Evolutionary conservation across 2,329 filamentous ascomycete species (phyloP), one percentile per base, ranked within the genome.

Genomic region (Penicillium sp.): DNA sequence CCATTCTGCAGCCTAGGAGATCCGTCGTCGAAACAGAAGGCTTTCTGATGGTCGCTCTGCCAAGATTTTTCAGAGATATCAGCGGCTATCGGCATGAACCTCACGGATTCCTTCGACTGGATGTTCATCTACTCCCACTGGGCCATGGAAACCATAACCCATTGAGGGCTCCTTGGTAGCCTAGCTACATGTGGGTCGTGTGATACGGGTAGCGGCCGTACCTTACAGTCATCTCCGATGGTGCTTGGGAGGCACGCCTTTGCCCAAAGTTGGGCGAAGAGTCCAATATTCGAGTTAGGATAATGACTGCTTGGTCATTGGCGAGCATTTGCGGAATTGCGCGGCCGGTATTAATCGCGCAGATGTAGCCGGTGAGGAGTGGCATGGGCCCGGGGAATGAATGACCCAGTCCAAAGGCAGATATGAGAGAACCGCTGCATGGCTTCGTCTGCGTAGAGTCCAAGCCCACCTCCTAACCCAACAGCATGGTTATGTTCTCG

Each of bases 1-100:
- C 95, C 89, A 1, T 68, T 50, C 0, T 84, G 78, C 32, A 95
- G 73, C 1, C 70, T 67, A 1, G 88, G 55, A 90, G 95, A 68
- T 95, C 20, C 20, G 20, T 90, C 6, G 76, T 73, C 8, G 95
- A 74, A 51, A 81, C 80, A n/a, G 89, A 84, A 2, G 89, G 85
- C 20, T 79, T 1, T 23, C 20, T 23, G 20, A 28, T 9, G 27
- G 9, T 9, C 10, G 7, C 27, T 81, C 78, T 7, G 77, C 75
- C 0, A 89, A 92, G 2, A 95, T 75, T 2, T 88, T 83, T 24
- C 90, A 84, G n/a, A 95, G 74, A 66, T 95, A 95, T 31, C 90
- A 72, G 52, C 78, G 80, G 35, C 78, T 78, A 9, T 87, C 87
- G 4, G 66, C 65, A 18, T 77, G 68, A 15, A 83, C 80, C 44